Evolutionary conservation across 306 rosid genomes (phyloP).

Genomic region (Lotus japonicus): DNA sequence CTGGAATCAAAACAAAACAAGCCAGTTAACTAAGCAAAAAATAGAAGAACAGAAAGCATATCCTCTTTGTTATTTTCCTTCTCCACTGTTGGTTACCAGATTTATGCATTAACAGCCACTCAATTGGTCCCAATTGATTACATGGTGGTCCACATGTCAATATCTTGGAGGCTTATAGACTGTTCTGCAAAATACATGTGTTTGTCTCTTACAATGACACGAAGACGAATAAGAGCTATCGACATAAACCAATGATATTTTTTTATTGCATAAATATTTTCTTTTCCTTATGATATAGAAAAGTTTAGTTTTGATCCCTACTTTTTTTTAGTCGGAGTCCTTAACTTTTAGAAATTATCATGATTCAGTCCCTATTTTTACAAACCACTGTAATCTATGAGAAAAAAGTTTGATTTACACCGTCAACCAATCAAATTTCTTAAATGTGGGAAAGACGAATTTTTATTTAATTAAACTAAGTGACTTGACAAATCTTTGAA

Average conservation of each 20-base stretch:
- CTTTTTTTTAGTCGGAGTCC: too few relatives aligned
- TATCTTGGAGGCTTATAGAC: neutral
- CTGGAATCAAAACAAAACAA: neutral
- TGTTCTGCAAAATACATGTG: neutral
- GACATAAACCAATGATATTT: neutral
- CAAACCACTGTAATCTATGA: too few relatives aligned
- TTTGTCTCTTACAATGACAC: constrained; percentile 13
- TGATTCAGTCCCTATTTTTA: too few relatives aligned
- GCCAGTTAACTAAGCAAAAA: neutral
- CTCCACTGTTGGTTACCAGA: neutral
- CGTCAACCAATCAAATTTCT: too few relatives aligned
- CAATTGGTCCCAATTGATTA: constrained; percentile 3
- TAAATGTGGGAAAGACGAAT: too few relatives aligned
- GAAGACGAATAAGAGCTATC: constrained; percentile 8
- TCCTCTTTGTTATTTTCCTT: constrained; percentile 2
- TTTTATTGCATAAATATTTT: too few relatives aligned
- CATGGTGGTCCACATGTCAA: constrained; percentile 31
- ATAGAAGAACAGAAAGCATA: neutral
- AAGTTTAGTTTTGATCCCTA: too few relatives aligned
- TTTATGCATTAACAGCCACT: neutral
- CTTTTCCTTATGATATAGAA: too few relatives aligned
- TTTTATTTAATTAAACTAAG: too few relatives aligned
- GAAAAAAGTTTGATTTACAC: too few relatives aligned
- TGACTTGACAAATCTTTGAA: too few relatives aligned
- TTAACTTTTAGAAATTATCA: too few relatives aligned